Base-by-base conservation (phyloP, 768 basidiomycete species). In the Lyophyllum shimeji region DNA sequence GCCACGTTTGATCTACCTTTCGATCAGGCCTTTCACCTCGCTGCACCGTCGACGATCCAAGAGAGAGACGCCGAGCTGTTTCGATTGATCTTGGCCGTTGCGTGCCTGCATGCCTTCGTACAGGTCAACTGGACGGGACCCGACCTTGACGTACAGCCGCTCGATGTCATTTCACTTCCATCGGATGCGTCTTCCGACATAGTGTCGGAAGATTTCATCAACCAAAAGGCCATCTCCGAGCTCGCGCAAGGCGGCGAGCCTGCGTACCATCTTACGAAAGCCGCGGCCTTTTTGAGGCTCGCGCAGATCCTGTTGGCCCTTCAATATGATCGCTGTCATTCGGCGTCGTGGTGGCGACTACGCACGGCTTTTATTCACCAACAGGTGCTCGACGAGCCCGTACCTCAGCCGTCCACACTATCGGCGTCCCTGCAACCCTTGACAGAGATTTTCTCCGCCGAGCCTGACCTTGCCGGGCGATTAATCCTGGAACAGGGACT, bases 61-160 rank as follows among this genome's bases (percentile, higher is more conserved):
- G 43, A 65, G 3, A 71, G 75, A 47, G 69, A 71, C 2, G 63
- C 69, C 13, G 89, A 90, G 67, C 63, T 87, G 20, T 57, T 78
- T 34, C 80, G 79, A 27, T 74, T 98, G 37, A 69, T 82, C 11
- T 60, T 93, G 9, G 93, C 84, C 0, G 78, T 96, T 9, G 86
- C 93, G 6, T 88, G 87, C 59, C 76, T 98, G 21, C 93, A 97
- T 60, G 84, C 91, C 0, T 99, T 95, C 74, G 77, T 95, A 4
- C 97, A 99, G 69, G 80, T 77, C 25, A 99, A 99, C 71, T 99
- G 95, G 94, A 98, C 95, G 0, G 97, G 97, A 5, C 97, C 97
- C 2, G 81, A 90, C 63, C 80, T 97, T 42, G 74, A 84, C 56
- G 69, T 95, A 58, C 69, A 71, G 59, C 74, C 82, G 23, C 61